Evolutionary conservation across 176 grass and related monocot species (phyloP).

Genomic region (Musa itinerans): DNA sequence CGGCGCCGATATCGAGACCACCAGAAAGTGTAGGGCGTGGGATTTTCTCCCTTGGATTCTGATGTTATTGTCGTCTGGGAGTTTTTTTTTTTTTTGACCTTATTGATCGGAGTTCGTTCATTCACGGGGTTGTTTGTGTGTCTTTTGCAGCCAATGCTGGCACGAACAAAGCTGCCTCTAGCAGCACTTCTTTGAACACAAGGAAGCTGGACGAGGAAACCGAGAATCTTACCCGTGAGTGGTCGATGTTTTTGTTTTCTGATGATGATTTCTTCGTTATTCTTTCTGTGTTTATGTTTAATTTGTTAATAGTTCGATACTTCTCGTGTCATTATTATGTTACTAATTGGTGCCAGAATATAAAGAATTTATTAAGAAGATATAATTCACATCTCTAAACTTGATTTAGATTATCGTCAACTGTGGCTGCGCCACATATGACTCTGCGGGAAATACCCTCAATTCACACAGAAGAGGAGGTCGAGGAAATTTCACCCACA

Average conservation of each 20-base stretch:
- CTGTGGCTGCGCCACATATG: too few relatives aligned
- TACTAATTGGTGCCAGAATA: too few relatives aligned
- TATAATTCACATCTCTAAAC: too few relatives aligned
- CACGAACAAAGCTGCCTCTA: constrained; percentile 51
- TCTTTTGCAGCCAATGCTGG: constrained; percentile 48
- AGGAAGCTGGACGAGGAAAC: constrained; percentile 65
- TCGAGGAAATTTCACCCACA: too few relatives aligned
- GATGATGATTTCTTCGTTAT: not conserved
- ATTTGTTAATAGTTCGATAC: not conserved
- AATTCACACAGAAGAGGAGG: too few relatives aligned
- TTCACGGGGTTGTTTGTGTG: too few relatives aligned
- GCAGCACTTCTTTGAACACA: constrained; percentile 48
- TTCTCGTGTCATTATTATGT: too few relatives aligned
- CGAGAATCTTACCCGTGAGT: constrained; percentile 67
- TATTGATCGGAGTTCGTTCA: too few relatives aligned
- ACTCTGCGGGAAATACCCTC: too few relatives aligned
- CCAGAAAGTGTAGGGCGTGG: constrained; percentile 41
- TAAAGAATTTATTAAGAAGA: too few relatives aligned
- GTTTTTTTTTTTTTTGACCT: not conserved
- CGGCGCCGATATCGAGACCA: constrained; percentile 67
- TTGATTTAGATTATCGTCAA: too few relatives aligned
- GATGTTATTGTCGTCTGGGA: not conserved
- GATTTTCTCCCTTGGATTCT: too few relatives aligned
- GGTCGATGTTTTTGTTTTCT: not conserved
- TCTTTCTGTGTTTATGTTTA: not conserved